Percentiles rank a stretch among this genome's conserved stretches.
phyloP scores from a whole-genome alignment of 139 green algal species.

The Zygnema circumcarinatum region DNA sequence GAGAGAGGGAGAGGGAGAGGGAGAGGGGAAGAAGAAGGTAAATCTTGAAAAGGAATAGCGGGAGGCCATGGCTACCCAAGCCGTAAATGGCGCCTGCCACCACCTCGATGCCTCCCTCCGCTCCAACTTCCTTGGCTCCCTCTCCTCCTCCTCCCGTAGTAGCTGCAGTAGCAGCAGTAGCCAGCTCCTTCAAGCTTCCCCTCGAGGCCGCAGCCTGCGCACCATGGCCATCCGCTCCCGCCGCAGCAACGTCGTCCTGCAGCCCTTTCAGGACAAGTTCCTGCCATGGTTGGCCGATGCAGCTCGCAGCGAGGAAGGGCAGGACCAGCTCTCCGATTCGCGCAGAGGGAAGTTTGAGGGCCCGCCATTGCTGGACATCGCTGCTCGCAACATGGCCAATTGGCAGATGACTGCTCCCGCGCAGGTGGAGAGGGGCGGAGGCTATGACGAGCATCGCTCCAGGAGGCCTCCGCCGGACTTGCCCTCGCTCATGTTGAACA shows the following conservation, averaged over 20 bases:
- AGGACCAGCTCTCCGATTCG: slow-evolving; percentile 33
- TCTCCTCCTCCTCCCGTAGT: no score
- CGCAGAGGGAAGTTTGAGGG: slow-evolving; percentile 26
- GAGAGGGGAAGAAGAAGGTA: no score
- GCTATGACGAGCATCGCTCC: slow-evolving; percentile 58
- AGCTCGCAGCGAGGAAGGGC: slow-evolving; percentile 32
- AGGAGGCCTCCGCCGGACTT: slow-evolving; percentile 80
- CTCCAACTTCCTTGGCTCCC: neutral
- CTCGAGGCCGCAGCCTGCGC: neutral
- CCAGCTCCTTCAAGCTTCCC: neutral
- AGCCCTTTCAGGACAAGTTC: slow-evolving; percentile 45
- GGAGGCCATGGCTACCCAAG: neutral
- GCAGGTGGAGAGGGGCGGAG: slow-evolving; percentile 42
- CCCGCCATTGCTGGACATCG: slow-evolving; percentile 40
- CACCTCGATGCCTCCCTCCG: neutral
- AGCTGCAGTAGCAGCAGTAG: no score
- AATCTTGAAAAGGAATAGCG: no score
- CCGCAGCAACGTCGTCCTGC: neutral
- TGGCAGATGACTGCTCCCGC: slow-evolving; percentile 43
- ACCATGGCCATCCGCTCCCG: neutral
- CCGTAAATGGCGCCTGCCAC: neutral
- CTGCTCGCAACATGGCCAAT: slow-evolving; percentile 11
- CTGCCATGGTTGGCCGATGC: slow-evolving; percentile 32
- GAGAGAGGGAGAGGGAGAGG: no score
- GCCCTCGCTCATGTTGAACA: slow-evolving; percentile 85